Base-by-base conservation (phyloP, 768 basidiomycete species). In the Cytidiella melzeri region DNA sequence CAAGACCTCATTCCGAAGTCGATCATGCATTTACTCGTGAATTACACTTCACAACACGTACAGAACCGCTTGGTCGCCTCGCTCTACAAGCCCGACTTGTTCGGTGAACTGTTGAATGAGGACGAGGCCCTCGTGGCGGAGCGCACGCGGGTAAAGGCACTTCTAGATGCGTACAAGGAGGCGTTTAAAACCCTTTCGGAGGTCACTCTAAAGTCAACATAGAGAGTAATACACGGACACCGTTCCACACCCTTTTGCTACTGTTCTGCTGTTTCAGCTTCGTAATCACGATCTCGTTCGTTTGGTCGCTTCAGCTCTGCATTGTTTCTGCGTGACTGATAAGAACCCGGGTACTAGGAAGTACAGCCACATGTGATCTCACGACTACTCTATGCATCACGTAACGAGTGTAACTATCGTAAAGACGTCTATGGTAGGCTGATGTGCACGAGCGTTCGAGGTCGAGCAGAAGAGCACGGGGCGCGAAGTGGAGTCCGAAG, bases 11-110 rank as follows among this genome's bases (percentile, higher is more conserved):
- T 99, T 18, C 96, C 96, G 27, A 99, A 99, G 69, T 92, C 94
- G 19, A 87, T 96, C 71, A 97, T 98, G 95, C 95, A 97, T 70
- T 81, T 93, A 58, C 78, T 98, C 54, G 95, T 99, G 63, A 98
- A 96, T 69, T 79, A 90, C 62, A 94, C 94, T n/a, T 85, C 92
- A 40, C 88, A 97, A 64, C 88, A 92, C 15, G 92, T 99, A 21
- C 96, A 98, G 69, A 96, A 96, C 64, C 81, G 96, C 19, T 75
- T 99, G 26, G 96, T 99, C n/a, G 80, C 93, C 26, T 75, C 86
- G 40, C 67, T 99, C 56, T 99, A 99, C 74, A 96, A 92, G 69
- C 95, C 95, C 0, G 88, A 92, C 15, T 67, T 98, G 48, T 98
- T 98, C 63, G 73, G 79, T 21, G 92, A 95, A 38, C 69, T 98